These are phyloP conservation scores for Puccinia novopanici DNA, from an alignment of 1,284 basidiomycete genomes.

Conservation along the genomic window DNA sequence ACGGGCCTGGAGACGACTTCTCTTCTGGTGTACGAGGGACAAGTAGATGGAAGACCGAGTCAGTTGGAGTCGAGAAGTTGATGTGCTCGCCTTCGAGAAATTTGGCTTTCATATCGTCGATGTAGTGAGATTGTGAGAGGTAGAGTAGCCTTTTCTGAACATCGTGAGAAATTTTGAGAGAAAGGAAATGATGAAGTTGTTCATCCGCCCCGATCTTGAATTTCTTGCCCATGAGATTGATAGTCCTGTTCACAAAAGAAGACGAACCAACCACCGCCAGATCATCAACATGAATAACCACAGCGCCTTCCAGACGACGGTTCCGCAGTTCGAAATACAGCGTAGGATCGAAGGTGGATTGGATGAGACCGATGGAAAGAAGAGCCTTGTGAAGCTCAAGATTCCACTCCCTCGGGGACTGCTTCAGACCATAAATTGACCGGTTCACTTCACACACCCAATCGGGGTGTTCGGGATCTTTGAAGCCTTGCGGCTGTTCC, in stretches of 20 bases:
- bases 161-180: too few species aligned
- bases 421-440: conserved; percentile 13
- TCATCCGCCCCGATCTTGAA: too few species aligned
- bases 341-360: neutral
- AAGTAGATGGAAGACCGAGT: too few species aligned
- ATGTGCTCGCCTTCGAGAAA: too few species aligned
- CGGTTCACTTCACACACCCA: neutral
- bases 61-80: too few species aligned
- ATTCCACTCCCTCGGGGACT: conserved; percentile 3
- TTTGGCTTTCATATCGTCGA: too few species aligned
- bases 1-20: too few species aligned
- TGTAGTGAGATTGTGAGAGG: too few species aligned
- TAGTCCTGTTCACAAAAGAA: neutral
- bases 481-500: neutral
- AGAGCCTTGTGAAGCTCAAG: neutral
- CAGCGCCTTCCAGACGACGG: neutral
- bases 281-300: conserved; percentile 1
- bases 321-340: neutral
- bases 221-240: neutral
- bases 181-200: too few species aligned
- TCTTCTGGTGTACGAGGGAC: too few species aligned
- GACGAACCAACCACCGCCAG: neutral
- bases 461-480: neutral
- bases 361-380: neutral
- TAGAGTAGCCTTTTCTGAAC: too few species aligned